These are phyloP conservation scores for Ganoderma sinense DNA, from an alignment of 1,284 basidiomycete genomes.

Conservation along the genomic window DNA sequence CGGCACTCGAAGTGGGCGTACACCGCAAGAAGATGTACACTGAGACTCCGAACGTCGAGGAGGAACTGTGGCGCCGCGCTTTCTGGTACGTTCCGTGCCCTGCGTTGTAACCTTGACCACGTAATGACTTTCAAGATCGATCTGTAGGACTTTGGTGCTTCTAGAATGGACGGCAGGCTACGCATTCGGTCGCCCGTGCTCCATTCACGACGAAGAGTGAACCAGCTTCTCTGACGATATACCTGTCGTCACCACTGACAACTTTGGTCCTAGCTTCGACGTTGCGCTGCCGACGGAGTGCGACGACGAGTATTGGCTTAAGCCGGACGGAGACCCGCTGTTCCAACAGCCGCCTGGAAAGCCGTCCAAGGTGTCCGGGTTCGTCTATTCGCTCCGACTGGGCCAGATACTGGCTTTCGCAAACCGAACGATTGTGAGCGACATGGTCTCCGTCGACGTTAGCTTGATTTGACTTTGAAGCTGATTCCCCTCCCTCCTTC, in stretches of 20 bases:
- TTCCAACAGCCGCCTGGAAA: slow-evolving; percentile 56
- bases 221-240: no score
- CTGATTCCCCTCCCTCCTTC: no score
- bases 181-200: no score
- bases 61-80: slow-evolving; percentile 65
- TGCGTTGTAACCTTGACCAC: no score
- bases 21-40: slow-evolving; percentile 46
- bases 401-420: neutral
- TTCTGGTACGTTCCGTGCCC: slow-evolving; percentile 89
- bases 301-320: slow-evolving; percentile 71
- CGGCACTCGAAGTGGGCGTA: slow-evolving; percentile 52
- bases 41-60: slow-evolving; percentile 41
- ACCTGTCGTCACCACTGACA: no score
- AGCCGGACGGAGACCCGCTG: slow-evolving; percentile 46
- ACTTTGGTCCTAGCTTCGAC: slow-evolving; percentile 64
- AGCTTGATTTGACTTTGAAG: no score
- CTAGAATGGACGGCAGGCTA: no score
- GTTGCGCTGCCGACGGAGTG: slow-evolving; percentile 63
- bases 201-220: no score
- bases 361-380: slow-evolving; percentile 52
- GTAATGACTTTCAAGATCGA: no score
- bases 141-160: no score
- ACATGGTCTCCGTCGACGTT: no score
- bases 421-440: neutral
- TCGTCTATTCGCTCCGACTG: slow-evolving; percentile 53